These are phyloP conservation scores for Mortierella alpina DNA, from an alignment of 192 early-diverging fungal genomes.

Conservation along the genomic window DNA sequence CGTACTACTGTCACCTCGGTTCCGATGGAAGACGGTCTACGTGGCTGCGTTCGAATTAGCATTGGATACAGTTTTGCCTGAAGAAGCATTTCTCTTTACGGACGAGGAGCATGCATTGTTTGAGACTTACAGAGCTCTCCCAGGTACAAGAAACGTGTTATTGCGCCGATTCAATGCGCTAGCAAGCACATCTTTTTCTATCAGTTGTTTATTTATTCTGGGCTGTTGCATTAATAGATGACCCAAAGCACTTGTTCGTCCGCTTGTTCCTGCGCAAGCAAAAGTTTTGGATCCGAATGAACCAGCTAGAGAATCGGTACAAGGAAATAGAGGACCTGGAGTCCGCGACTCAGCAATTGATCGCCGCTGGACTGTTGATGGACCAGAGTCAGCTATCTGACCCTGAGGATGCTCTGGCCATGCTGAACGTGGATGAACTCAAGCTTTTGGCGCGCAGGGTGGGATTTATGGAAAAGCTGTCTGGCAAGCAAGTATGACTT, in stretches of 20 bases:
- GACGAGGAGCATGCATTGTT: slow-evolving; percentile 52
- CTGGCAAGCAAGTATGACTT: slow-evolving; percentile 22
- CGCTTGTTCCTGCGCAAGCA: slow-evolving; percentile 55
- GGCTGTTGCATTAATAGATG: slow-evolving; percentile 10
- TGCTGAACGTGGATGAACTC: slow-evolving; percentile 42
- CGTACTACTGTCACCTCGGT: slow-evolving; percentile 5
- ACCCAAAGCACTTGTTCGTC: slow-evolving; percentile 58
- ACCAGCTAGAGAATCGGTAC: slow-evolving; percentile 41
- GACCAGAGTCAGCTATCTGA: slow-evolving; percentile 24
- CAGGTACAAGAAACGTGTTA: slow-evolving; percentile 15
- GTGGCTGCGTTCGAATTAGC: slow-evolving; percentile 53
- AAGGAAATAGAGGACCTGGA: slow-evolving; percentile 36
- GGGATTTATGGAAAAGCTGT: slow-evolving; percentile 24
- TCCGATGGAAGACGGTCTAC: slow-evolving; percentile 57
- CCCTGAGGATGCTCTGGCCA: slow-evolving; percentile 28
- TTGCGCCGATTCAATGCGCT: neutral
- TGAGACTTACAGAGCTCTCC: slow-evolving; percentile 43
- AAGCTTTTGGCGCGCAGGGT: slow-evolving; percentile 36
- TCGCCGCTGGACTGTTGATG: slow-evolving; percentile 25
- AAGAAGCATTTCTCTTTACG: slow-evolving; percentile 54
- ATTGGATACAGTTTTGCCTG: slow-evolving; percentile 54
- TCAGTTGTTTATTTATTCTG: neutral
- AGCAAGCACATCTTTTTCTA: neutral
- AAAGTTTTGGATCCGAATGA: slow-evolving; percentile 46
- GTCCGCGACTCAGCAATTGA: slow-evolving; percentile 26